These are phyloP conservation scores for Micractinium conductrix DNA, from an alignment of 139 green algal species.

Conservation along the genomic window DNA sequence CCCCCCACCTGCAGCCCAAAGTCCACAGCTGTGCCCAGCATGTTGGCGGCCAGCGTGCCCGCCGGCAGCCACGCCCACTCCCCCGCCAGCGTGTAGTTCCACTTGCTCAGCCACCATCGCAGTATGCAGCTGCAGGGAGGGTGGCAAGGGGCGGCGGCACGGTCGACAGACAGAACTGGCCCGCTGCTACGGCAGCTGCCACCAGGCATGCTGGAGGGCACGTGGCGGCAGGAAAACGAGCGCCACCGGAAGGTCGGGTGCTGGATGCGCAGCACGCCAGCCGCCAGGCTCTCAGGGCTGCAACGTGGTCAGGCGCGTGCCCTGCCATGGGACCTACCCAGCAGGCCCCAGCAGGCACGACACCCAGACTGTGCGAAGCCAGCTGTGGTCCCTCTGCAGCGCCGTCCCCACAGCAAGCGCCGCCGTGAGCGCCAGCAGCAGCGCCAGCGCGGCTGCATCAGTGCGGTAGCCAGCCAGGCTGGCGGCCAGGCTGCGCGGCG, in stretches of 20 bases:
- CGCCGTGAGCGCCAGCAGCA: slow-evolving; percentile 31
- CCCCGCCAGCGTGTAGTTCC: slow-evolving; percentile 58
- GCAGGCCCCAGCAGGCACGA: slow-evolving; percentile 50
- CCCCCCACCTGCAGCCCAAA: slow-evolving; percentile 59
- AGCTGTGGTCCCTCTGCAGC: slow-evolving; percentile 30
- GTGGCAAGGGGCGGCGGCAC: no score
- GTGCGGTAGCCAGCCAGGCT: slow-evolving; percentile 24
- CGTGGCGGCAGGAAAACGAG: no score
- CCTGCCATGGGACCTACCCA: no score
- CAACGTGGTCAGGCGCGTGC: no score
- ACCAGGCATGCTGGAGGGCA: no score
- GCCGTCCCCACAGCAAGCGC: slow-evolving; percentile 10
- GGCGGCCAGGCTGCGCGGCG: neutral
- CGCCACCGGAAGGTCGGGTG: no score
- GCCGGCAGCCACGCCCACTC: slow-evolving; percentile 68
- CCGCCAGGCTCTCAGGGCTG: no score
- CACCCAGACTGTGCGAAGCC: slow-evolving; percentile 41
- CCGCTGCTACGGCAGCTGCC: no score
- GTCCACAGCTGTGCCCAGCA: slow-evolving; percentile 61
- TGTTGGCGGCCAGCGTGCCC: slow-evolving; percentile 83
- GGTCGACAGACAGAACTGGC: no score
- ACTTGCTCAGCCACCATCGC: slow-evolving; percentile 70
- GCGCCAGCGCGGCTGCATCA: slow-evolving; percentile 15
- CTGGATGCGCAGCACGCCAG: neutral
- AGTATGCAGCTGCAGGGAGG: slow-evolving; percentile 43